Conservation (phyloP, 306 rosid species). For the Cucurbita maxima region DNA sequence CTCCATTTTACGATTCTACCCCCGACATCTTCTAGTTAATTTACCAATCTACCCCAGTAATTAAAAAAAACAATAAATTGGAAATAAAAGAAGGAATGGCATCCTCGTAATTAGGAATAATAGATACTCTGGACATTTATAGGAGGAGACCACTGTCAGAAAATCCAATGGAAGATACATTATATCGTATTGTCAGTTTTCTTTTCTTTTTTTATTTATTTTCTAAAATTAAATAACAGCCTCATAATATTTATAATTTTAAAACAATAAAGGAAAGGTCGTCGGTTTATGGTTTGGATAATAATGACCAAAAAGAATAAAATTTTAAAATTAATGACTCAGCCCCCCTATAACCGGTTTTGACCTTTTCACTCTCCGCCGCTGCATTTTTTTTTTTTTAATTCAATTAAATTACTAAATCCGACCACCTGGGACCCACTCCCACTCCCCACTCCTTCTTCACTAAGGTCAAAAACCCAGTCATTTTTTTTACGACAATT, state of each 20-base stretch:
- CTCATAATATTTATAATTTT: not conserved
- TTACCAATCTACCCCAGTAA: not conserved
- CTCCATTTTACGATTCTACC: conserved; percentile 14
- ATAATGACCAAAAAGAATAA: not conserved
- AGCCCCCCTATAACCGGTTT: not conserved
- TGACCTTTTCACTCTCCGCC: conserved; percentile 45
- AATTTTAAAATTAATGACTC: no score
- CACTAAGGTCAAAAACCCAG: not conserved
- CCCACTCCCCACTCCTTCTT: not conserved
- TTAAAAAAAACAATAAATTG: not conserved
- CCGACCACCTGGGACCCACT: not conserved
- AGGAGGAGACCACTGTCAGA: conserved; percentile 37
- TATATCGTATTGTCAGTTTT: conserved; percentile 40
- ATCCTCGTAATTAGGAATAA: conserved; percentile 28
- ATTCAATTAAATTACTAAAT: not conserved
- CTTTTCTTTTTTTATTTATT: not conserved
- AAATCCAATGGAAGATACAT: conserved; percentile 80
- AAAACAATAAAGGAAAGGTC: not conserved
- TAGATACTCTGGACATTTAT: conserved; percentile 20
- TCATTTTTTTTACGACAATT: conserved; percentile 6
- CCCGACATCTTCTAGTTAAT: not conserved
- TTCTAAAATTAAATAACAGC: not conserved
- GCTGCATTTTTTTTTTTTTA: not conserved
- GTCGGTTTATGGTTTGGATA: conserved; percentile 4
- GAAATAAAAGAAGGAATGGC: not conserved